Conservation (phyloP, 352 stramenopile genomes). For the Pythium oligandrum region DNA sequence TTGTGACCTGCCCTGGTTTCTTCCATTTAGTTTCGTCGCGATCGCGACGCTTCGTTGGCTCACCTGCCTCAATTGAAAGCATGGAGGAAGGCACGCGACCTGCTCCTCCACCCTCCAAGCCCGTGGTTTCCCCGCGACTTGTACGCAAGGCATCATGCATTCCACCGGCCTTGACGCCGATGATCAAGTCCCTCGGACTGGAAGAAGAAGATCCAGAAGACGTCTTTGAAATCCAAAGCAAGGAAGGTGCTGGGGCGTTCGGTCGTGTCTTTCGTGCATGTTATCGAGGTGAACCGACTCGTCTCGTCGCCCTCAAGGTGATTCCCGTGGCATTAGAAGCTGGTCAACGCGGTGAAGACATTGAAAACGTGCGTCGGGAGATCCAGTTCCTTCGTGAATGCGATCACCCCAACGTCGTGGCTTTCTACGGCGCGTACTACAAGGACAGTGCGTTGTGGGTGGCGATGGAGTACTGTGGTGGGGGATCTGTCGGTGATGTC, state of each 20-base stretch:
- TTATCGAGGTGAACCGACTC: slow-evolving; percentile 34
- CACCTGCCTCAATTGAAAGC: too few relatives aligned
- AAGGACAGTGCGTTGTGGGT: slow-evolving; percentile 84
- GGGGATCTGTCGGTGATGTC: slow-evolving; percentile 78
- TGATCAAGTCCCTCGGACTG: slow-evolving; percentile 51
- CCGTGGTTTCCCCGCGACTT: slow-evolving; percentile 12
- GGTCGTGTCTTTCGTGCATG: slow-evolving; percentile 62
- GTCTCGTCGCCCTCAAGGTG: slow-evolving; percentile 64
- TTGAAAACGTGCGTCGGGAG: slow-evolving; percentile 62
- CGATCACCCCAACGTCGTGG: slow-evolving; percentile 72
- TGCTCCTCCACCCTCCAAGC: neutral
- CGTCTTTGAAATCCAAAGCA: slow-evolving; percentile 66
- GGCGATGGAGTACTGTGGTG: slow-evolving; percentile 87
- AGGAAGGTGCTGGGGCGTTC: slow-evolving; percentile 67
- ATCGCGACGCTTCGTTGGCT: too few relatives aligned
- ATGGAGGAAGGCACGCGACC: slow-evolving; percentile 4
- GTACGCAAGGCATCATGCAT: slow-evolving; percentile 17
- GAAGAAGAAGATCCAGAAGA: slow-evolving; percentile 58
- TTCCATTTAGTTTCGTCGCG: too few relatives aligned
- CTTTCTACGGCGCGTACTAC: slow-evolving; percentile 76
- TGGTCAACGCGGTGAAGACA: slow-evolving; percentile 57
- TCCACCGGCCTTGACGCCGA: slow-evolving; percentile 15
- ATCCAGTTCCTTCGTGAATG: slow-evolving; percentile 72
- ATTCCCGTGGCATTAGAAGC: slow-evolving; percentile 62
- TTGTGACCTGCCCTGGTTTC: slow-evolving; percentile 2